These are phyloP conservation scores for Mollisia scopiformis DNA, from an alignment of 2,329 filamentous ascomycete species.

Conservation along the genomic window DNA sequence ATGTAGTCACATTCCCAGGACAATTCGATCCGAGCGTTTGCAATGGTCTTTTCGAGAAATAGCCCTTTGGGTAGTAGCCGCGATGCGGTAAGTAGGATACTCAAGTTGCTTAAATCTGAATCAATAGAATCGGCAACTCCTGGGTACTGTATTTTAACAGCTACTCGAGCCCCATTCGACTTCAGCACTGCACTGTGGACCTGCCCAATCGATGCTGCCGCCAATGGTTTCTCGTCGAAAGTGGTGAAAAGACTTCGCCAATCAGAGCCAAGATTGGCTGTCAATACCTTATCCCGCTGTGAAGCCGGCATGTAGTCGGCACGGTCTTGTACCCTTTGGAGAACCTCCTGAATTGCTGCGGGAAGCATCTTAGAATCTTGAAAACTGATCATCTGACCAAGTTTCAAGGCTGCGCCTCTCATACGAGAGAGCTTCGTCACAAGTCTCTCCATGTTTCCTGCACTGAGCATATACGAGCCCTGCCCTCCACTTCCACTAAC, in stretches of 20 bases:
- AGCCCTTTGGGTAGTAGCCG: conserved; percentile 87
- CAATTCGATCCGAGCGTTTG: conserved; percentile 88
- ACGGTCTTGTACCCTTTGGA: conserved; percentile 93
- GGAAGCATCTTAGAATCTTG: conserved; percentile 97
- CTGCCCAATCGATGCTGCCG: conserved; percentile 95
- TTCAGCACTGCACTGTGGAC: conserved; percentile 85
- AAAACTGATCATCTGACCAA: conserved; percentile 98
- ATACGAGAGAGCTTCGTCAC: conserved; percentile 93
- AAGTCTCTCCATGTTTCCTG: conserved; percentile 88
- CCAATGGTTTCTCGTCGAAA: conserved; percentile 91
- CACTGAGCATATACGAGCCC: conserved; percentile 85
- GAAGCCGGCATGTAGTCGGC: conserved; percentile 98
- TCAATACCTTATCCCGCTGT: conserved; percentile 85
- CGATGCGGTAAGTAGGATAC: conserved; percentile 86
- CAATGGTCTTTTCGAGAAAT: conserved; percentile 96
- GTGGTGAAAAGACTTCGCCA: conserved; percentile 84
- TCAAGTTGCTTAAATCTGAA: conserved; percentile 92
- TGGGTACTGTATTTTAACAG: conserved; percentile 97
- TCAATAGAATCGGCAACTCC: conserved; percentile 96
- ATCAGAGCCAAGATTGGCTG: conserved; percentile 74
- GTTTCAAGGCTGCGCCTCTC: conserved; percentile 94
- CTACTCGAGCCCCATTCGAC: conserved; percentile 75
- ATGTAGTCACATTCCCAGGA: conserved; percentile 97
- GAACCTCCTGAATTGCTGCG: conserved; percentile 80
- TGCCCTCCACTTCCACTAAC: conserved; percentile 69